These are phyloP conservation scores for Paxillus ammoniavirescens DNA, from an alignment of 768 basidiomycete genomes.

Conservation along the genomic window DNA sequence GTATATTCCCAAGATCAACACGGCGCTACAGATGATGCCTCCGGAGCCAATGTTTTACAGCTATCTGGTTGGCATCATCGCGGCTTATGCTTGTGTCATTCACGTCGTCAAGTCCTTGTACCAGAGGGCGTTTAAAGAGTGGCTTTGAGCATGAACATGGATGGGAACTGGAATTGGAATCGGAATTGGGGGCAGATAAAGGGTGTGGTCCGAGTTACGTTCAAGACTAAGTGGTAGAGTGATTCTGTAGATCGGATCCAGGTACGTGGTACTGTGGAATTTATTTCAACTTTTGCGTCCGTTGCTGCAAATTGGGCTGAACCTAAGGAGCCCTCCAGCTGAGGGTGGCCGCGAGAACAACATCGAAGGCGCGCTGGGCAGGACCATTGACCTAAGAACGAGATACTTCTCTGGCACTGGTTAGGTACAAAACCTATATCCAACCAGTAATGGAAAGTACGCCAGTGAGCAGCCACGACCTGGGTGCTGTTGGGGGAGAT, in stretches of 20 bases:
- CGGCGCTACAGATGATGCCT: slow-evolving; percentile 26
- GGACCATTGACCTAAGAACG: too few species aligned
- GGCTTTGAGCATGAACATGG: slow-evolving; percentile 17
- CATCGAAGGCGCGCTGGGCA: too few species aligned
- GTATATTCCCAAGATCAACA: slow-evolving; percentile 30
- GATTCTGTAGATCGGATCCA: neutral
- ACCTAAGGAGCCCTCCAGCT: too few species aligned
- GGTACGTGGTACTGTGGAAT: slow-evolving; percentile 2
- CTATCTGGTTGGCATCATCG: slow-evolving; percentile 22
- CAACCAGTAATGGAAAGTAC: too few species aligned
- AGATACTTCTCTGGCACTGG: too few species aligned
- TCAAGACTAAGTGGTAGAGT: neutral
- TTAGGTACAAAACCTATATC: too few species aligned
- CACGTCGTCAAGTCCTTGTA: slow-evolving; percentile 29
- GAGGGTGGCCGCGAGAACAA: too few species aligned
- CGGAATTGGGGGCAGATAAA: neutral
- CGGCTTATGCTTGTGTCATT: slow-evolving; percentile 23
- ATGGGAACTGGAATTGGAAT: neutral
- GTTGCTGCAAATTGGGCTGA: too few species aligned
- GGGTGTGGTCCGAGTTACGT: neutral
- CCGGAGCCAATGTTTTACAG: slow-evolving; percentile 28
- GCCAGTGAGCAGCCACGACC: too few species aligned
- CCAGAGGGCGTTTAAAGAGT: slow-evolving; percentile 28
- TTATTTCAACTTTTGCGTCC: neutral
- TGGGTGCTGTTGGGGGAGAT: too few species aligned